Evolutionary conservation across 352 stramenopile genomes (phyloP).

Genomic region (Peronosclerospora sorghi): DNA sequence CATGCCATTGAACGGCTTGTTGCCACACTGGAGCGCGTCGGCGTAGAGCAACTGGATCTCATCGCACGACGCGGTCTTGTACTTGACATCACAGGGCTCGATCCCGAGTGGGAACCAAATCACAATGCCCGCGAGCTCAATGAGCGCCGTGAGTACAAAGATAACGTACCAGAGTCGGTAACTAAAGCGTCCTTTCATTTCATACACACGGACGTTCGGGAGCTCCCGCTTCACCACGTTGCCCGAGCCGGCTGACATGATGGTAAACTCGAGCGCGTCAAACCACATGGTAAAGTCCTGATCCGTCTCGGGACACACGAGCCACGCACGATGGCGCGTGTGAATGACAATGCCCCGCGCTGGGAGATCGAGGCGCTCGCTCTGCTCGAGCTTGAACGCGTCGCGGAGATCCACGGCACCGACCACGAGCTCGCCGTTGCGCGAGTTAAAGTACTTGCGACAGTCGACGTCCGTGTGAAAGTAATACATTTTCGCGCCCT

Average conservation of each 20-base stretch:
- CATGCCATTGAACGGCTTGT: conserved; percentile 58
- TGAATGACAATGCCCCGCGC: conserved; percentile 61
- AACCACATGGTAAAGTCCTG: conserved; percentile 78
- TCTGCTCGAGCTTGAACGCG: conserved; percentile 72
- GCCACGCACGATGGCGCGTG: conserved; percentile 61
- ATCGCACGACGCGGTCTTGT: conserved; percentile 33
- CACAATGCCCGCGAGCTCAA: conserved; percentile 41
- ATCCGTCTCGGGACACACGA: conserved; percentile 72
- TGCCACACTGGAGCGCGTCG: conserved; percentile 33
- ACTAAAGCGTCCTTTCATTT: conserved; percentile 61
- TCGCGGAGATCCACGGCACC: conserved; percentile 65
- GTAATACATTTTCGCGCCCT: conserved; percentile 81
- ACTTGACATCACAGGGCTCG: conserved; percentile 54
- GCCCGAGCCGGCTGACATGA: conserved; percentile 56
- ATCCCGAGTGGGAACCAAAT: conserved; percentile 31
- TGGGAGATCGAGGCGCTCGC: conserved; percentile 58
- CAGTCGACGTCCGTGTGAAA: conserved; percentile 79
- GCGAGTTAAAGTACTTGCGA: conserved; percentile 79
- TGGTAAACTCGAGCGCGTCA: conserved; percentile 60
- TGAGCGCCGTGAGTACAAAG: conserved; percentile 52
- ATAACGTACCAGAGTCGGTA: conserved; percentile 68
- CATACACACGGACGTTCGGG: conserved; percentile 67
- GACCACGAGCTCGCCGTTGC: conserved; percentile 62
- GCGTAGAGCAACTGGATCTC: conserved; percentile 45
- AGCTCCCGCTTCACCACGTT: conserved; percentile 73